Conservation (phyloP, 768 basidiomycete species). For the Rossbeevera mucosa region DNA sequence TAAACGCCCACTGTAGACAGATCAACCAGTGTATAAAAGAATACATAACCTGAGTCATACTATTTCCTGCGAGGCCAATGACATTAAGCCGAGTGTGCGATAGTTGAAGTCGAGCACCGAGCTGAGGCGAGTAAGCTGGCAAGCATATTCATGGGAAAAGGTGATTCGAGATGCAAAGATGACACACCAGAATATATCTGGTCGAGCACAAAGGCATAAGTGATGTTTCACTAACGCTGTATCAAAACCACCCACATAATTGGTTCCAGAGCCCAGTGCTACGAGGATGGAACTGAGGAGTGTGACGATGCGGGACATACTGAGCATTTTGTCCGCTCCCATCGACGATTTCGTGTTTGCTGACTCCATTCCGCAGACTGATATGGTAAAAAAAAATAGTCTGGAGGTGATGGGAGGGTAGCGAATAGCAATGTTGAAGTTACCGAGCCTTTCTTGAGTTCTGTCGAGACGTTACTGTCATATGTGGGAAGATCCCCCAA, state of each 20-base stretch:
- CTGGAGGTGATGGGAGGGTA: too few relatives aligned
- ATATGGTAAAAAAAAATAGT: background rate
- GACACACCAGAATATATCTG: constrained; percentile 31
- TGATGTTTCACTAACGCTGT: background rate
- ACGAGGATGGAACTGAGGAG: constrained; percentile 57
- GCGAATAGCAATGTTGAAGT: background rate
- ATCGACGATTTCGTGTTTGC: constrained; percentile 10
- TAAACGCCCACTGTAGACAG: constrained; percentile 64
- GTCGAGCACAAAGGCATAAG: background rate
- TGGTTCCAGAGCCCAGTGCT: constrained; percentile 63
- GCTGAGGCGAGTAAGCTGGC: constrained; percentile 81
- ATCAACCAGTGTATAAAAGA: background rate
- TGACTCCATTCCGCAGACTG: constrained; percentile 5
- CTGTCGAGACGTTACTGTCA: too few relatives aligned
- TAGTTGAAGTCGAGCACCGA: constrained; percentile 70
- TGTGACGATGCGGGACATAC: constrained; percentile 40
- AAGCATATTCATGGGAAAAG: background rate
- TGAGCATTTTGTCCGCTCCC: constrained; percentile 31
- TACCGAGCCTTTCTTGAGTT: background rate
- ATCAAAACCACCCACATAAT: constrained; percentile 52
- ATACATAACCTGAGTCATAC: constrained; percentile 39
- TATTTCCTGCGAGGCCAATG: constrained; percentile 73
- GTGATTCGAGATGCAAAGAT: background rate
- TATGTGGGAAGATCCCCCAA: background rate
- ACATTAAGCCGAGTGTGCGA: constrained; percentile 80